A percentile compares a stretch with the other conserved stretches of the same genome.
These are phyloP conservation scores for Penicillium soppii DNA, from an alignment of 495 filamentous ascomycete species.

Conservation along the genomic window DNA sequence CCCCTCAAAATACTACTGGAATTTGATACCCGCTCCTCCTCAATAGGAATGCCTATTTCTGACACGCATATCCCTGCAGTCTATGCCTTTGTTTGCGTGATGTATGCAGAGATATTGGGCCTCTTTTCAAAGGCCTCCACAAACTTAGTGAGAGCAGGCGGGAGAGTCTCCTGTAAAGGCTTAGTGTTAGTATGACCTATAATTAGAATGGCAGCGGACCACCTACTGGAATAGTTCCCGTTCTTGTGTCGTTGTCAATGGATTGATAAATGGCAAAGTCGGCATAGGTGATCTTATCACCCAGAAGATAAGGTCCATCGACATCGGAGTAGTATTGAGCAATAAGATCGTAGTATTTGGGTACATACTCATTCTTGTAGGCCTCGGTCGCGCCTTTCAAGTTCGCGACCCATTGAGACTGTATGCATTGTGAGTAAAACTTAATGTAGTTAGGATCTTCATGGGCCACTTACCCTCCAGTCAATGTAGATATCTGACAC, in stretches of 20 bases:
- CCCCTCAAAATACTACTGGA: too few relatives aligned
- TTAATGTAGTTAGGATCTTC: neutral
- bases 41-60: neutral
- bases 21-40: too few relatives aligned
- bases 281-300: slow-evolving; percentile 29
- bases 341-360: slow-evolving; percentile 27
- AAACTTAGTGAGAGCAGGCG: neutral
- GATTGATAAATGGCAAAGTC: slow-evolving; percentile 39
- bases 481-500: slow-evolving; percentile 45
- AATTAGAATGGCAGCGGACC: neutral
- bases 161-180: neutral
- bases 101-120: slow-evolving; percentile 7
- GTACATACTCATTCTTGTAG: slow-evolving; percentile 25
- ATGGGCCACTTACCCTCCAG: slow-evolving; percentile 26
- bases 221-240: slow-evolving; percentile 15
- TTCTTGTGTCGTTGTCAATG: slow-evolving; percentile 29
- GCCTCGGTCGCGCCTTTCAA: slow-evolving; percentile 9
- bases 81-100: neutral
- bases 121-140: slow-evolving; percentile 4
- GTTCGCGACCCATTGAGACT: slow-evolving; percentile 27
- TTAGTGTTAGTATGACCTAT: neutral
- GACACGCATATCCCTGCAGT: too few relatives aligned
- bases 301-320: slow-evolving; percentile 31
- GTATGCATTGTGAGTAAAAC: neutral
- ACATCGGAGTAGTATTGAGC: slow-evolving; percentile 23